Conservation (phyloP, 2,329 filamentous ascomycete species). For the Beauveria varroae region DNA sequence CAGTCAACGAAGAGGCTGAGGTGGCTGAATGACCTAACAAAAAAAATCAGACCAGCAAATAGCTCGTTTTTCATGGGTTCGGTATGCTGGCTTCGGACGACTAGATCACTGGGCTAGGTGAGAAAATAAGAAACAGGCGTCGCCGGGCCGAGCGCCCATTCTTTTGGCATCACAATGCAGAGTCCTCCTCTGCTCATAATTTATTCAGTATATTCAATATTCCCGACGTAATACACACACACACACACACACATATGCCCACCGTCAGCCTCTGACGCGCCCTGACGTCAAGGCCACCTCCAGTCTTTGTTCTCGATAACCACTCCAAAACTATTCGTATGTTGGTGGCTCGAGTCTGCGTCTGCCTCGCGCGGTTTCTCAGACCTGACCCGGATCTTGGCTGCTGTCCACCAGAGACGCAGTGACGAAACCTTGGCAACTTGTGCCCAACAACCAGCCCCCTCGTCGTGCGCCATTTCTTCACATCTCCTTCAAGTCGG, state of each 20-base stretch:
- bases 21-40: neutral
- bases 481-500: neutral
- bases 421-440: too few species aligned
- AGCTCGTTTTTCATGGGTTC: conserved; percentile 1
- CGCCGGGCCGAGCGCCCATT: neutral
- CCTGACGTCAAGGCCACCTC: neutral
- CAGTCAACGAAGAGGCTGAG: neutral
- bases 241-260: neutral
- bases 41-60: neutral
- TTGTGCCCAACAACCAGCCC: neutral
- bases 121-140: neutral
- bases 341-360: too few species aligned
- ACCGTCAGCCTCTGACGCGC: neutral
- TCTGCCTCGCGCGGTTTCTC: too few species aligned
- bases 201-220: neutral
- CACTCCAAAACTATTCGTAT: too few species aligned
- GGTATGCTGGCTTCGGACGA: neutral
- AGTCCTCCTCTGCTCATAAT: too few species aligned
- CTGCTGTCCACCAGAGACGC: too few species aligned
- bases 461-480: conserved; percentile 2
- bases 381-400: too few species aligned
- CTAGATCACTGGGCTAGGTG: neutral
- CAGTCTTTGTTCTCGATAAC: neutral
- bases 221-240: neutral
- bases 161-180: neutral